Conservation (phyloP, 1,284 basidiomycete genomes). For the Trichosporon faecale region DNA sequence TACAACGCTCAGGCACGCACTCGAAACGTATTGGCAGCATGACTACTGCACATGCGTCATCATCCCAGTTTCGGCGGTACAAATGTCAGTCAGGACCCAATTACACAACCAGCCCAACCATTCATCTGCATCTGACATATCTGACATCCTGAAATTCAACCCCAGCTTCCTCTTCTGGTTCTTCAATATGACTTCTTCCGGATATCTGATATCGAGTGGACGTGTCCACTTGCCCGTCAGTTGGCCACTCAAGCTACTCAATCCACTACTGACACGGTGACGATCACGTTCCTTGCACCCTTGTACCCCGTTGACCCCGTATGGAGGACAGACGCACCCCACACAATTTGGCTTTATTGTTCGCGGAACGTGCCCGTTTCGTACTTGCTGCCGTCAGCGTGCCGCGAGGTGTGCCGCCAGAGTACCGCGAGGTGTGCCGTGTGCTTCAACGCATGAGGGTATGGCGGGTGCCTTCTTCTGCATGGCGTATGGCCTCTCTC, state of each 20-base stretch:
- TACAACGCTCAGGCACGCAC: background rate
- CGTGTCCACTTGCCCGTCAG: too few species aligned
- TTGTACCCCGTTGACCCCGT: too few species aligned
- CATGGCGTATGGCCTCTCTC: background rate
- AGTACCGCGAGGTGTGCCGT: too few species aligned
- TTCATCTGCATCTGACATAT: too few species aligned
- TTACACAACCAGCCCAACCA: too few species aligned
- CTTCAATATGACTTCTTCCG: background rate
- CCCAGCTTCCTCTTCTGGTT: background rate
- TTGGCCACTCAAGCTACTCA: too few species aligned
- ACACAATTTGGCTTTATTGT: background rate
- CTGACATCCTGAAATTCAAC: background rate
- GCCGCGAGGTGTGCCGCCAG: too few species aligned
- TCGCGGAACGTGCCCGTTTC: background rate
- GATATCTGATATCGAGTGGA: background rate
- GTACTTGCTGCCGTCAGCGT: background rate
- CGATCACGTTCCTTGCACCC: background rate
- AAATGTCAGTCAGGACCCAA: too few species aligned
- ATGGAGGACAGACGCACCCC: too few species aligned
- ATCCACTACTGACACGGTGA: background rate
- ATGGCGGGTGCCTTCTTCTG: too few species aligned
- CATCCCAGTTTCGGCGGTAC: background rate
- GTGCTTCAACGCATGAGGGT: too few species aligned
- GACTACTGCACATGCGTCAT: background rate
- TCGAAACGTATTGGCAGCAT: background rate